Evolutionary conservation across 306 rosid genomes (phyloP), one percentile per base, ranked within the genome.

Genomic region (Pyrus bretschneideri): DNA sequence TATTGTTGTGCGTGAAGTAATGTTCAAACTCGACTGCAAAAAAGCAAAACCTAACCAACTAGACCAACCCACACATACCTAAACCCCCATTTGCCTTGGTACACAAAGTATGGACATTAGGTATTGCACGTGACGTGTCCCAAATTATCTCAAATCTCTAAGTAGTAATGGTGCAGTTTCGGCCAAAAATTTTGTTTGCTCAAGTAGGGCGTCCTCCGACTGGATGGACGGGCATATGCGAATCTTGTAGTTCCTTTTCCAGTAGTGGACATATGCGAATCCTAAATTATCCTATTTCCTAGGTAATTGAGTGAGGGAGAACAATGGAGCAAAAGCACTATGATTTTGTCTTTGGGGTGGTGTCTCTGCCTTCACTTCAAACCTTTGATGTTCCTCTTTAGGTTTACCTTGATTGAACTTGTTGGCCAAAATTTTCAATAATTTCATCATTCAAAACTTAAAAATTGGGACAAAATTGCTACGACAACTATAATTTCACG

Each of bases 391-490:
- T 54, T 75, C 59, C 59, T 75, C 72, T 17, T 51, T 62, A 21
- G 25, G 76, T 51, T 75, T 14, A 69, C 72, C 52, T 10, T n/a
- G 58, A 74, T 68, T 58, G 54, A 40, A 71, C 72, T 42, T 73
- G 69, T 38, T 63, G 58, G 57, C 54, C 62, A 42, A 78, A 40
- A 25, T 17, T 54, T 76, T 71, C 25, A 10, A 55, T 27, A 33
- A 66, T 67, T 54, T 51, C 62, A 29, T 29, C 21, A n/a, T 30
- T 30, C 17, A 4, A 63, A 30, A 63, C 67, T 35, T 14, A 23
- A 38, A 61, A 61, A 23, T 61, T 9, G 21, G 21, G 67, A 29
- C 67, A 2, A 11, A 11, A 8, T 27, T 19, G 30, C 67, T 15
- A 49, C 17, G 21, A 6, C 55, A 49, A 49, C 18, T 49, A 49